Evolutionary conservation across 768 basidiomycete species (phyloP), one percentile per base, ranked within the genome.

Genomic region (Sarcodon sp.): DNA sequence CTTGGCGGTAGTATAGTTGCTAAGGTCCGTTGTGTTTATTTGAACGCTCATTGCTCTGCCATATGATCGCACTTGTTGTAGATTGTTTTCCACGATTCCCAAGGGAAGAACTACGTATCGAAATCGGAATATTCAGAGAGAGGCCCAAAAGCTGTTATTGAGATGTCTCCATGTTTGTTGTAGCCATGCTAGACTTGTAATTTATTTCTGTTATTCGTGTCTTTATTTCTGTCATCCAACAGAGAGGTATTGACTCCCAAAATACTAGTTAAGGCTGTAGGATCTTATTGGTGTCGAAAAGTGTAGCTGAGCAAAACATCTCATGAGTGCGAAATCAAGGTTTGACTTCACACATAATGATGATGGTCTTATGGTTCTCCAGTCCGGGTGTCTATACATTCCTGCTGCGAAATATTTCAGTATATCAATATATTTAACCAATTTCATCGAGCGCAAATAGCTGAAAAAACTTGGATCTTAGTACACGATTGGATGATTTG

Each of bases 1-100:
- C 64, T 92, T 49, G 89, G 89, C 1, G 71, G 79, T 13, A 83
- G 82, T 54, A 88, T 92, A 52, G 74, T 81, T n/a, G 89, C 87
- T 6, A 92, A 91, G 71, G 89, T 87, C 46, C 47, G 60, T 46
- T 12, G 13, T 10, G 43, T 39, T 41, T 34, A 32, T 11, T 35
- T 36, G 45, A 52, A 43, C 32, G 16, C 27, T 15, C 35, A 11
- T 35, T n/a, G 6, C 35, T 16, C 47, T 47, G 16, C 34, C 36
- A 15, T n/a, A 34, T 10, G 31, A 18, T 16, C 35, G 45, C 37
- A 9, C 15, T 38, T 35, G 32, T 15, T 10, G 9, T 44, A 90
- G 87, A 73, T 90, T 43, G 74, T 79, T 35, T 89, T 89, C 67
- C 79, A 70, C 52, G 87, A 91, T 15, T 60, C 71, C 3, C 69